Conservation (phyloP, 305 asterid genomes). For the Fraxinus albicans region DNA sequence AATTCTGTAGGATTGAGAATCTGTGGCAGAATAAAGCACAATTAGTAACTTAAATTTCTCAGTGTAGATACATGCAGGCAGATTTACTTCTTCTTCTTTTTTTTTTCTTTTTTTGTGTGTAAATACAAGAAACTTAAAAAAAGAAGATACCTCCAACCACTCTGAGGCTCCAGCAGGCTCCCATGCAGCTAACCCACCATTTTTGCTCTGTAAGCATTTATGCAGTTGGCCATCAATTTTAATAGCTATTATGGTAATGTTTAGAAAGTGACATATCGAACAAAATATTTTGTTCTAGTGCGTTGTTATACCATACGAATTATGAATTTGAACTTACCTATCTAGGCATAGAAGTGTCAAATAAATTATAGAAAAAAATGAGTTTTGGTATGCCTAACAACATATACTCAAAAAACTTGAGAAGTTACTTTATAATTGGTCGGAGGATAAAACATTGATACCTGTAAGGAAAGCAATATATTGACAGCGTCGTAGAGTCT, state of each 20-base stretch:
- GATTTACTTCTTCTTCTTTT: background rate
- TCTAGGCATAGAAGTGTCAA: background rate
- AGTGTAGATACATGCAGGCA: background rate
- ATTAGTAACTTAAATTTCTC: background rate
- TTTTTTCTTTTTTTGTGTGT: too few relatives aligned
- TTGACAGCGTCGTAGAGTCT: slow-evolving; percentile 75
- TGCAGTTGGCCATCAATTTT: background rate
- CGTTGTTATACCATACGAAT: background rate
- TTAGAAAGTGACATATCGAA: background rate
- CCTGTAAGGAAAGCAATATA: slow-evolving; percentile 73
- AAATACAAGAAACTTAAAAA: too few relatives aligned
- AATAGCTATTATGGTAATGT: background rate
- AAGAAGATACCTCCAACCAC: too few relatives aligned
- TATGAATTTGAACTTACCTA: background rate
- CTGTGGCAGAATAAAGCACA: slow-evolving; percentile 32
- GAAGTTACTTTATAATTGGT: background rate
- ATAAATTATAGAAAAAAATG: background rate
- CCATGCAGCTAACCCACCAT: too few relatives aligned
- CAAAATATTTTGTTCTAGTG: background rate
- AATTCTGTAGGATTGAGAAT: slow-evolving; percentile 85
- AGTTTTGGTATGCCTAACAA: background rate
- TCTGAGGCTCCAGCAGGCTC: too few relatives aligned
- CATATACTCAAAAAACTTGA: background rate
- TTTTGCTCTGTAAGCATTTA: slow-evolving; percentile 19
- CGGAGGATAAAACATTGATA: slow-evolving; percentile 15